A percentile compares a stretch with the other conserved stretches of the same genome.
These are phyloP conservation scores for Tilletia walkeri DNA, from an alignment of 1,284 basidiomycete species.

Conservation along the genomic window DNA sequence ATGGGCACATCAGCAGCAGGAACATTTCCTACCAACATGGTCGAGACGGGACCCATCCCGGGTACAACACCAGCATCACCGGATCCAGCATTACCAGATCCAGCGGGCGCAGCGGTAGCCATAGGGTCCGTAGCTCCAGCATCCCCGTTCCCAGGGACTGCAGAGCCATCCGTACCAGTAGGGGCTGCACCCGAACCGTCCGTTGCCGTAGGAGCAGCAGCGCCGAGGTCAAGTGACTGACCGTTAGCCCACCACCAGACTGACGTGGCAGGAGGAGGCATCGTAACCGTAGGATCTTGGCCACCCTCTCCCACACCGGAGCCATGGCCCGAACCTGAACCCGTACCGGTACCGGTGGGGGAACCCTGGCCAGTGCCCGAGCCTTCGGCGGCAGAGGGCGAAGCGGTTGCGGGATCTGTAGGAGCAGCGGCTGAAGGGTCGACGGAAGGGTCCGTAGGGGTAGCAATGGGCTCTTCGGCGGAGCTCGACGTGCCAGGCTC, in stretches of 20 bases:
- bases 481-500: neutral
- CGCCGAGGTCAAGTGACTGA: neutral
- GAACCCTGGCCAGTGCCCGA: neutral
- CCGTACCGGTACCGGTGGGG: too few relatives aligned
- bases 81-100: neutral
- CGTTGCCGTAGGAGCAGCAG: neutral
- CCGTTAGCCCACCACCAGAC: constrained; percentile 16
- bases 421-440: neutral
- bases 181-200: neutral
- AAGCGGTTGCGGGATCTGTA: neutral
- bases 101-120: too few relatives aligned
- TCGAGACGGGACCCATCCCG: too few relatives aligned
- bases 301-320: neutral
- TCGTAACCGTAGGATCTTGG: neutral
- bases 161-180: neutral
- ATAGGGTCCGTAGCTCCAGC: neutral
- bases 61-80: neutral
- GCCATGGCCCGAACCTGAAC: too few relatives aligned
- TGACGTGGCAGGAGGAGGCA: neutral
- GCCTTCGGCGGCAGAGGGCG: neutral
- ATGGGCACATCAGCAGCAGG: neutral
- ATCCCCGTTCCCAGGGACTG: neutral
- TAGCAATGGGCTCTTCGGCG: neutral
- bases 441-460: neutral
- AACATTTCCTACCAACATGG: neutral